Conservation (phyloP, 192 early-diverging fungal species). For the Obelidium mucronatum region DNA sequence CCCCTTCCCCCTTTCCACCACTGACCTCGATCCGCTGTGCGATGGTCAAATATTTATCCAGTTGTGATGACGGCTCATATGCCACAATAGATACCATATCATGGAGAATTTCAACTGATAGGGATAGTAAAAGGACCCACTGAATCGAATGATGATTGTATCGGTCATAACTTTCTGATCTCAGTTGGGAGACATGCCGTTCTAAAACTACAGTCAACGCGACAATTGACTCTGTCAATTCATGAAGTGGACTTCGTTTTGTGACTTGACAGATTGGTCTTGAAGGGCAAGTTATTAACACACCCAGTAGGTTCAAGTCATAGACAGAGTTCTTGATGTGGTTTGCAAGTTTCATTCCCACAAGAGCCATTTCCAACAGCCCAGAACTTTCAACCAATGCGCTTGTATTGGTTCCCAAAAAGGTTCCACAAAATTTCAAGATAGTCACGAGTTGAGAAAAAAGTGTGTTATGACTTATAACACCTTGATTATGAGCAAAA, state of each 20-base stretch:
- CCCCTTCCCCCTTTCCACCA: neutral
- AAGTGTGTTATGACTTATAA: neutral
- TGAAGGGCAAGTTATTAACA: neutral
- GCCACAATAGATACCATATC: too few relatives aligned
- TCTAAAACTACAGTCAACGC: too few relatives aligned
- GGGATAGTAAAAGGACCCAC: too few relatives aligned
- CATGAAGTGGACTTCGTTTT: neutral
- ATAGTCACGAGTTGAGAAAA: neutral
- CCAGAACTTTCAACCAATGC: neutral
- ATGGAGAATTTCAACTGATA: too few relatives aligned
- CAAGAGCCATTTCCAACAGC: neutral
- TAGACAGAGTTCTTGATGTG: slow-evolving; percentile 17
- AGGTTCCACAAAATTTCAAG: neutral
- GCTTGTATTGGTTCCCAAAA: neutral
- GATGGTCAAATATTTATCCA: too few relatives aligned
- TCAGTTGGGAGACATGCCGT: too few relatives aligned
- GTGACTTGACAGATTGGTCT: neutral
- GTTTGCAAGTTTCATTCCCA: neutral
- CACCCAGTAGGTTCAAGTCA: slow-evolving; percentile 17
- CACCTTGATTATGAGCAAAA: neutral
- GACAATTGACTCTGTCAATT: neutral
- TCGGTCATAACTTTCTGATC: too few relatives aligned
- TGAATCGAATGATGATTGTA: too few relatives aligned
- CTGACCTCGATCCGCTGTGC: too few relatives aligned
- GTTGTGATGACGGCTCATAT: too few relatives aligned